Conservation (phyloP, 306 rosid species). For the Myrica gale region DNA sequence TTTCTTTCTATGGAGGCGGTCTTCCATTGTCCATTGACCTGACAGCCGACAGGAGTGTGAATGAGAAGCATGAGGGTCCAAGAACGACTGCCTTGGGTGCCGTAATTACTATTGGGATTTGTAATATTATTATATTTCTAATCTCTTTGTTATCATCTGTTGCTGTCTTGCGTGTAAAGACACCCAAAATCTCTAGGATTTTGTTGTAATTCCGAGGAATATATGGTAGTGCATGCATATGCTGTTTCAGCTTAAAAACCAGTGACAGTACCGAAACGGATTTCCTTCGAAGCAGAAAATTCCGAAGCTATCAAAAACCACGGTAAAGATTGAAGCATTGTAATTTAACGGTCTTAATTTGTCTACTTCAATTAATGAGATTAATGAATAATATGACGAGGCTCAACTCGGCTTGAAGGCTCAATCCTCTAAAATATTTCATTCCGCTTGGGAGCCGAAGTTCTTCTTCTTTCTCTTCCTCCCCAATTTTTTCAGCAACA, state of each 20-base stretch:
- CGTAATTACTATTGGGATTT: constrained; percentile 30
- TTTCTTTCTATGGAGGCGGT: constrained; percentile 28
- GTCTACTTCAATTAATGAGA: too few relatives aligned
- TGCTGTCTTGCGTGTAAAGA: constrained; percentile 46
- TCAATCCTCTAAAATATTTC: too few relatives aligned
- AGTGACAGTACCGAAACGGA: too few relatives aligned
- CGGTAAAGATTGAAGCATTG: too few relatives aligned
- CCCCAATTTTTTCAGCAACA: too few relatives aligned
- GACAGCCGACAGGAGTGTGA: constrained; percentile 44
- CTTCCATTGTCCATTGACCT: constrained; percentile 32
- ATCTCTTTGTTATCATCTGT: constrained; percentile 12
- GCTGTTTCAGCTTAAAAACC: constrained; percentile 13
- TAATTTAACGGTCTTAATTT: too few relatives aligned
- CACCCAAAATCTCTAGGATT: constrained; percentile 54
- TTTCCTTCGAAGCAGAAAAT: too few relatives aligned
- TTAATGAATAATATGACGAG: too few relatives aligned
- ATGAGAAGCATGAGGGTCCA: constrained; percentile 54
- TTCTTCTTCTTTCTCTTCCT: too few relatives aligned
- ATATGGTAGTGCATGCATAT: constrained; percentile 37
- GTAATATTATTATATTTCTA: constrained; percentile 16
- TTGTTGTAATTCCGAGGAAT: constrained; percentile 66
- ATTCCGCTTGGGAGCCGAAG: too few relatives aligned
- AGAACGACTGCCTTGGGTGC: constrained; percentile 39
- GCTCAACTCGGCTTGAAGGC: too few relatives aligned
- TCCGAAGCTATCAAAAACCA: too few relatives aligned